Evolutionary conservation across 2,329 filamentous ascomycete species (phyloP).

Genomic region (Xylariaceae sp.): DNA sequence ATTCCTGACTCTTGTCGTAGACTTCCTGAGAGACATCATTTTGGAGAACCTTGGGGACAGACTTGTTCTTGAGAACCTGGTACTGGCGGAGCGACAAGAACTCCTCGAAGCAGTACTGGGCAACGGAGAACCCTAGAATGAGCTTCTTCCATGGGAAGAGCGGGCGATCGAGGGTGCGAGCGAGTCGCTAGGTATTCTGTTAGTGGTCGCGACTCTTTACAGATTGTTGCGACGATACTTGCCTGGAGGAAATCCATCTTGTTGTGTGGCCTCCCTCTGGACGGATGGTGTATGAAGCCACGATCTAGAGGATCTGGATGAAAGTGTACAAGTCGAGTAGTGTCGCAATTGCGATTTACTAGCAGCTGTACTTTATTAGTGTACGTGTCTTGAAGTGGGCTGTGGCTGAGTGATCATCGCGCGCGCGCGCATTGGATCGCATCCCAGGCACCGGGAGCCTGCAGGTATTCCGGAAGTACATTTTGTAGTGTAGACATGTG

Average conservation of each 20-base stretch:
- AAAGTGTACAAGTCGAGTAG: background rate
- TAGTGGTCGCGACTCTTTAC: slow-evolving; percentile 1
- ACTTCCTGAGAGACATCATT: slow-evolving; percentile 85
- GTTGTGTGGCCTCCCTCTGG: slow-evolving; percentile 14
- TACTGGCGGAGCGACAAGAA: slow-evolving; percentile 90
- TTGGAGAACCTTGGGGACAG: slow-evolving; percentile 78
- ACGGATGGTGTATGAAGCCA: slow-evolving; percentile 16
- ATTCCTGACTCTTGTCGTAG: slow-evolving; percentile 93
- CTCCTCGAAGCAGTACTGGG: slow-evolving; percentile 84
- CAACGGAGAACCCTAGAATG: slow-evolving; percentile 88
- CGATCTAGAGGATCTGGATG: slow-evolving; percentile 10
- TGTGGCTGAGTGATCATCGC: slow-evolving; percentile 9
- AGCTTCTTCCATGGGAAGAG: slow-evolving; percentile 97
- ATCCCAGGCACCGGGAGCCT: background rate
- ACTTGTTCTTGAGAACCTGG: slow-evolving; percentile 71
- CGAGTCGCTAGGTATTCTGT: slow-evolving; percentile 55
- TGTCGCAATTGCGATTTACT: too few relatives aligned
- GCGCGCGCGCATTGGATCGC: background rate
- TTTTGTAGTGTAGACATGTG: background rate
- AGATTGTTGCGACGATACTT: slow-evolving; percentile 12
- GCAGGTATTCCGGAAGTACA: too few relatives aligned
- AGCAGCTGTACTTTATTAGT: slow-evolving; percentile 6
- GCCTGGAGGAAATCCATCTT: slow-evolving; percentile 36
- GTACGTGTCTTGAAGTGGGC: slow-evolving; percentile 6
- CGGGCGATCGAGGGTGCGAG: slow-evolving; percentile 81